phyloP scores from a whole-genome alignment of 2,329 filamentous ascomycete genomes.

The Epichloe typhina region DNA sequence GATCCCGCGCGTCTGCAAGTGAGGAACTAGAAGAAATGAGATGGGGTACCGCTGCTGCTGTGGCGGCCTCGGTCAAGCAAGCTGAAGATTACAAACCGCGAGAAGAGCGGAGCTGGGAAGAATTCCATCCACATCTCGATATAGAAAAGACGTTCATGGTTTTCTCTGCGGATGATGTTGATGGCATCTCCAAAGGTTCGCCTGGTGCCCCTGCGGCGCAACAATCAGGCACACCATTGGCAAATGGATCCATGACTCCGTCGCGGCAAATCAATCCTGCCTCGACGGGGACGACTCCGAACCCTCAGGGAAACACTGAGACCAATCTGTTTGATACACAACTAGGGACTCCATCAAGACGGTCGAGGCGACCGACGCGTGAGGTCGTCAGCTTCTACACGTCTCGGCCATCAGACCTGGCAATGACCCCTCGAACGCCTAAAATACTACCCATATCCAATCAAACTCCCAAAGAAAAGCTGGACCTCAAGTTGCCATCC shows the following conservation, averaged over 20 bases:
- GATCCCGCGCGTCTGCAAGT: slow-evolving; percentile 38
- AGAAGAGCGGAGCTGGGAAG: slow-evolving; percentile 94
- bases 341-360: slow-evolving; percentile 21
- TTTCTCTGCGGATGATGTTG: slow-evolving; percentile 72
- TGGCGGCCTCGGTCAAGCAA: slow-evolving; percentile 76
- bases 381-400: slow-evolving; percentile 42
- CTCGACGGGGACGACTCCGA: slow-evolving; percentile 30
- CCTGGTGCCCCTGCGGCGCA: slow-evolving; percentile 24
- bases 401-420: slow-evolving; percentile 30
- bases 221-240: slow-evolving; percentile 14
- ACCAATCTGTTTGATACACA: slow-evolving; percentile 18
- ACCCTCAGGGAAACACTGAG: slow-evolving; percentile 19
- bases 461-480: slow-evolving; percentile 65
- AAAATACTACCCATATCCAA: slow-evolving; percentile 65
- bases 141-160: slow-evolving; percentile 70
- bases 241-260: slow-evolving; percentile 32
- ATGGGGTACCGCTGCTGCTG: slow-evolving; percentile 78
- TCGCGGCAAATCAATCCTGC: slow-evolving; percentile 31
- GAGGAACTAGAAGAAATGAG: slow-evolving; percentile 48
- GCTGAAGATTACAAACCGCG: slow-evolving; percentile 94
- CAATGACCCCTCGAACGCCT: slow-evolving; percentile 38
- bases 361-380: slow-evolving; percentile 32
- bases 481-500: slow-evolving; percentile 64
- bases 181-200: slow-evolving; percentile 44
- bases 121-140: slow-evolving; percentile 92